These are phyloP conservation scores for Musa beccarii DNA, from an alignment of 176 grass and related monocot species.

Conservation along the genomic window DNA sequence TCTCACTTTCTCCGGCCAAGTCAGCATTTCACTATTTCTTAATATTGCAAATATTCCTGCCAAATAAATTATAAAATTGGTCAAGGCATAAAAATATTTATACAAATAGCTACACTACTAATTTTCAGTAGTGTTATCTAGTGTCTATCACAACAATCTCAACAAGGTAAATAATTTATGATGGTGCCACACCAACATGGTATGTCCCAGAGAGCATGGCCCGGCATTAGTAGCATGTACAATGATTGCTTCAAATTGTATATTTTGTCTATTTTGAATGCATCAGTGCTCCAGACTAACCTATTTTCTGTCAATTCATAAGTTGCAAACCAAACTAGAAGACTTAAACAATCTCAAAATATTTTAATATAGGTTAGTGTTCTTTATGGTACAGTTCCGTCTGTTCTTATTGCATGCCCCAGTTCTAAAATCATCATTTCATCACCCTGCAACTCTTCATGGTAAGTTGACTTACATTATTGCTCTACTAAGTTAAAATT, in stretches of 20 bases:
- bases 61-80: constrained; percentile 23
- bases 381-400: neutral
- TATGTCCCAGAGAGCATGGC: neutral
- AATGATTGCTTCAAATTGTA: neutral
- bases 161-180: too few species aligned
- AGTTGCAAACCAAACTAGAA: neutral
- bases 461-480: neutral
- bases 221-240: neutral
- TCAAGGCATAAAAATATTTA: neutral
- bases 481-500: neutral
- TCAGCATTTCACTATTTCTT: constrained; percentile 96
- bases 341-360: neutral
- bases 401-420: neutral
- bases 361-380: too few species aligned
- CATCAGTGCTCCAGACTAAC: too few species aligned
- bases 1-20: constrained; percentile 91
- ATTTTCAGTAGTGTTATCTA: too few species aligned
- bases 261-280: too few species aligned
- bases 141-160: too few species aligned
- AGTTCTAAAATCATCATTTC: neutral
- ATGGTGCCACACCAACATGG: neutral
- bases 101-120: neutral
- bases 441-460: neutral
- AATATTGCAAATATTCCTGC: constrained; percentile 94
- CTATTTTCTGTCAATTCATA: neutral